Evolutionary conservation across 2,329 filamentous ascomycete species (phyloP).

Genomic region (Stylonectria norvegica): DNA sequence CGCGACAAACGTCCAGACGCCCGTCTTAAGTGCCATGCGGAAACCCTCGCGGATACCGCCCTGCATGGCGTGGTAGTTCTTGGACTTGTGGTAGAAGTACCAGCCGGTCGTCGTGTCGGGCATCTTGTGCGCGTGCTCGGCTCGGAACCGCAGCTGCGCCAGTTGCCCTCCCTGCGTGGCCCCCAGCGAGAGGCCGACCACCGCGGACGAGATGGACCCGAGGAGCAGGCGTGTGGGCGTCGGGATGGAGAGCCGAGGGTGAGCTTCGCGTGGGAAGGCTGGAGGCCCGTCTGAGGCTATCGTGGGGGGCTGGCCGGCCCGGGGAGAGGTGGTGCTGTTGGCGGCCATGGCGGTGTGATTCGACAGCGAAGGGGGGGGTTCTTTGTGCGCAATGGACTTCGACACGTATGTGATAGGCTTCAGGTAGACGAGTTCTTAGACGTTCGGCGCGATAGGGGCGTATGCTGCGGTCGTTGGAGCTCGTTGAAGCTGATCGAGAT

Average conservation of each 20-base stretch:
- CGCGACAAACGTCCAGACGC: constrained; percentile 71
- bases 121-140: constrained; percentile 93
- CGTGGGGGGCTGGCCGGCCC: constrained; percentile 15
- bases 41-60: constrained; percentile 76
- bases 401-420: too few species aligned
- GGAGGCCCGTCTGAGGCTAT: constrained; percentile 16
- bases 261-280: constrained; percentile 25
- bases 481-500: background rate
- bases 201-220: constrained; percentile 60
- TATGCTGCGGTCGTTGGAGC: background rate
- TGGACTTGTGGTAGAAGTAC: constrained; percentile 98
- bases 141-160: constrained; percentile 80
- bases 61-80: constrained; percentile 83
- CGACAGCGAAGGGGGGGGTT: background rate
- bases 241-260: constrained; percentile 58
- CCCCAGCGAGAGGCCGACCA: constrained; percentile 68
- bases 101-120: constrained; percentile 79
- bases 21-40: constrained; percentile 67
- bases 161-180: constrained; percentile 68
- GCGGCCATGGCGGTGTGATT: constrained; percentile 9
- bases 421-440: background rate
- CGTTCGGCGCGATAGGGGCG: background rate
- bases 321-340: constrained; percentile 9
- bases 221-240: constrained; percentile 63
- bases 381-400: background rate